Base-by-base conservation (phyloP, 129 eudicot species). In the Helichrysum umbraculigerum region DNA sequence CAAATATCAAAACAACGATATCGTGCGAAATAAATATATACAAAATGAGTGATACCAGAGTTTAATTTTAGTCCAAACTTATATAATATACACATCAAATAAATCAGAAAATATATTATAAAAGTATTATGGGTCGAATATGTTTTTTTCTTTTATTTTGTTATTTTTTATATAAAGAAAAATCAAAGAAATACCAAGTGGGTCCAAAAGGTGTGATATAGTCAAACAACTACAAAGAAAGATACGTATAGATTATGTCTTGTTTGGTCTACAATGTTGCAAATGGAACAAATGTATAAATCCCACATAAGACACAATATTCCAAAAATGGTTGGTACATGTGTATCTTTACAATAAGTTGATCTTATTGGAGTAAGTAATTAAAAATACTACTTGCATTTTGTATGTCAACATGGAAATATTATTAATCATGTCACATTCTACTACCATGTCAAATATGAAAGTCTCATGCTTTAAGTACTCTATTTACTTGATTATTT, bases 271-370 rank as follows among this genome's bases (percentile, higher is more conserved):
- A 64, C 68, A 52, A 79, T 66, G 79, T 67, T 74, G 76, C 71
- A 58, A 74, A 80, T 74, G 76, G 76, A 68, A 76, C 79, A 80
- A 30, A 73, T 76, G 74, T 69, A 42, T 76, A 67, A 67, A 37
- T 67, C 79, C 79, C 75, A 73, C 79, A 73, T 74, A 44, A 11
- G 71, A 74, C 75, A 78, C n/a, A 74, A 64, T 50, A 61, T 67
- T 74, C 80, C 79, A 74, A 74, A 69, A 30, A 12, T 80, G 75
- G 70, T 66, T 73, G 69, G 52, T 79, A 58, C 83, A 66, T 80
- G 74, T 80, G 12, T 80, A 75, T 80, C 75, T 74, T 80, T 68
- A 73, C 52, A 66, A 73, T 29, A 54, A 33, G 68, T 8, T 66
- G 63, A 29, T 65, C 56, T 72, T 50, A 63, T 64, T 70, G 20